phyloP scores from a whole-genome alignment of 768 basidiomycete genomes.

The Ephemerocybe angulata region DNA sequence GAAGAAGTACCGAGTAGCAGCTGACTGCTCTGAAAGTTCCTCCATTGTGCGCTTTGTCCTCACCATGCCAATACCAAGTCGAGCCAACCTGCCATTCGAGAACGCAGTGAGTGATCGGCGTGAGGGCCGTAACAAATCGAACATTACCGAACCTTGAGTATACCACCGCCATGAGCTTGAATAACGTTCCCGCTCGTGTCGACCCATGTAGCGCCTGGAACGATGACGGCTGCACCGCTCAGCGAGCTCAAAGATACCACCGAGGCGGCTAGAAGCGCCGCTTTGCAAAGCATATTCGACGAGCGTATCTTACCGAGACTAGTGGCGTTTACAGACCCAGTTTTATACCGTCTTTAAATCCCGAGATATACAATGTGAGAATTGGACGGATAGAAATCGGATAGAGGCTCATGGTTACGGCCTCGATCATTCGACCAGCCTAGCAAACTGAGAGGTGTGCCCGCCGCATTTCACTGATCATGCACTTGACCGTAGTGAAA shows the following conservation, averaged over 20 bases:
- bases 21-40: slow-evolving; percentile 55
- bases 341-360: not conserved
- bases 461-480: too few relatives aligned
- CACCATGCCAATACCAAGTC: slow-evolving; percentile 60
- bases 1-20: slow-evolving; percentile 43
- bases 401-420: too few relatives aligned
- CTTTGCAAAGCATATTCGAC: not conserved
- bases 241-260: not conserved
- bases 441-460: too few relatives aligned
- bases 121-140: not conserved
- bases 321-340: not conserved
- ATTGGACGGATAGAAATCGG: not conserved
- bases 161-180: slow-evolving; percentile 60
- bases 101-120: too few relatives aligned
- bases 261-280: slow-evolving; percentile 9
- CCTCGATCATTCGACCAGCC: too few relatives aligned
- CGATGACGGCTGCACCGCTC: slow-evolving; percentile 41
- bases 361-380: not conserved
- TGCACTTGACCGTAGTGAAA: too few relatives aligned
- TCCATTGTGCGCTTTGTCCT: slow-evolving; percentile 58
- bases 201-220: slow-evolving; percentile 59
- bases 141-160: slow-evolving; percentile 42
- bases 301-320: not conserved
- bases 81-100: slow-evolving; percentile 39
- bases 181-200: slow-evolving; percentile 60